phyloP scores from a whole-genome alignment of 2,329 filamentous ascomycete genomes.

The Chaetomiaceae sp. region DNA sequence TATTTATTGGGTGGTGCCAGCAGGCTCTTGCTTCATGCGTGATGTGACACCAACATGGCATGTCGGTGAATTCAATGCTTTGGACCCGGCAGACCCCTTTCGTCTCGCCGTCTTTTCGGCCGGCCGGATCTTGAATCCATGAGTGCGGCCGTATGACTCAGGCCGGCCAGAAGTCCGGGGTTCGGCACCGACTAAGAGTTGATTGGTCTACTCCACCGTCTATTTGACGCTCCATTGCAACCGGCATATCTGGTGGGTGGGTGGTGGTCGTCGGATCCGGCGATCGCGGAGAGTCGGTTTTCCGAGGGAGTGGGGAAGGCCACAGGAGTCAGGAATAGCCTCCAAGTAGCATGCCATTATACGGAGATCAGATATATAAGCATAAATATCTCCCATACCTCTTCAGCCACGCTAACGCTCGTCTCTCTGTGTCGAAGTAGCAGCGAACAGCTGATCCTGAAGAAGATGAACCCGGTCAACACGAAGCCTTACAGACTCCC shows the following conservation, averaged over 20 bases:
- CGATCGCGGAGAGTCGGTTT: not conserved
- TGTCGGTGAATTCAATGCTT: no score
- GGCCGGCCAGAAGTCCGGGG: not conserved
- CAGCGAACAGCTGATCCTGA: not conserved
- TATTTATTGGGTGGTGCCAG: no score
- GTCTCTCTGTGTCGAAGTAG: no score
- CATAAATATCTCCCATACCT: no score
- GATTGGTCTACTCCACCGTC: not conserved
- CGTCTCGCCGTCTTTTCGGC: not conserved
- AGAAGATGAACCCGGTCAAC: conserved; percentile 31
- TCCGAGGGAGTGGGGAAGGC: no score
- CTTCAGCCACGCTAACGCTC: no score
- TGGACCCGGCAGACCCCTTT: not conserved
- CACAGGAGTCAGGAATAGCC: not conserved
- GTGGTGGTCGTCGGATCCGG: not conserved
- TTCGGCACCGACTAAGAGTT: not conserved
- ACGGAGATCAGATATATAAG: not conserved
- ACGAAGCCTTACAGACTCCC: conserved; percentile 33
- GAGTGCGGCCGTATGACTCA: not conserved
- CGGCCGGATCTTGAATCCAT: not conserved
- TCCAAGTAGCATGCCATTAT: not conserved
- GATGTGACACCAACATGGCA: no score
- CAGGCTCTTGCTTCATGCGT: no score
- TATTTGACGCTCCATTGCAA: not conserved
- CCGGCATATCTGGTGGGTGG: not conserved